A percentile compares a stretch with the other conserved stretches of the same genome.
Evolutionary conservation across 176 grass and related monocot genomes (phyloP).

Genomic region (Saccharum spontaneum): DNA sequence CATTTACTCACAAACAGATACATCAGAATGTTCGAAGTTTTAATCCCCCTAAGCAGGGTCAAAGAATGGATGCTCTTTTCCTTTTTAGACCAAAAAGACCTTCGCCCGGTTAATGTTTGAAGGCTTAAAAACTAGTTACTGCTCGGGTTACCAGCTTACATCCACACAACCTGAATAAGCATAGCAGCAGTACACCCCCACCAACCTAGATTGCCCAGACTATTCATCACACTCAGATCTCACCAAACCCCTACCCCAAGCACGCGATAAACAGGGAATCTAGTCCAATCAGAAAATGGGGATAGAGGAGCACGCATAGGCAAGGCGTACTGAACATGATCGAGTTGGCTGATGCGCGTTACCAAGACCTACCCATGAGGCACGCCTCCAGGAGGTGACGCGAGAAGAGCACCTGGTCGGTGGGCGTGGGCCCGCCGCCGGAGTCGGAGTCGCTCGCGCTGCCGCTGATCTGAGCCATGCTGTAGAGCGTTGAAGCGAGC

Average conservation of each 20-base stretch:
- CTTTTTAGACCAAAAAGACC: not conserved
- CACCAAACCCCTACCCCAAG: not conserved
- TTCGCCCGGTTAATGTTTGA: not conserved
- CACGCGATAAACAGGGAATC: not conserved
- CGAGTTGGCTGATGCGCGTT: not conserved
- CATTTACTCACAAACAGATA: not conserved
- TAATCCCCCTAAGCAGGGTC: not conserved
- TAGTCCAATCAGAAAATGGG: not conserved
- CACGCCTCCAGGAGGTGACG: slow-evolving; percentile 84
- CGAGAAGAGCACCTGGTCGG: slow-evolving; percentile 84
- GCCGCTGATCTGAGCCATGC: slow-evolving; percentile 68
- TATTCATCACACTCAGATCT: not conserved
- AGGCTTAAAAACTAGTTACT: not conserved
- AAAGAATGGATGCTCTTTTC: not conserved
- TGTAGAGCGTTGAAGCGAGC: slow-evolving; percentile 63
- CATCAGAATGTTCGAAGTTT: not conserved
- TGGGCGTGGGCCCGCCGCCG: slow-evolving; percentile 57
- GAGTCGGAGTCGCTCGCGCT: slow-evolving; percentile 44
- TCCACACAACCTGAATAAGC: not conserved
- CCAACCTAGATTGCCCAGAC: not conserved
- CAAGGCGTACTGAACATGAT: not conserved
- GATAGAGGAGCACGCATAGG: too few species aligned
- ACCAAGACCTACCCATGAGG: slow-evolving; percentile 75
- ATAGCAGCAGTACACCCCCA: not conserved
- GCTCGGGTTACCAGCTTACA: not conserved